phyloP scores from a whole-genome alignment of 805 yeast species.

The Wickerhamomyces subpelliculosus region DNA sequence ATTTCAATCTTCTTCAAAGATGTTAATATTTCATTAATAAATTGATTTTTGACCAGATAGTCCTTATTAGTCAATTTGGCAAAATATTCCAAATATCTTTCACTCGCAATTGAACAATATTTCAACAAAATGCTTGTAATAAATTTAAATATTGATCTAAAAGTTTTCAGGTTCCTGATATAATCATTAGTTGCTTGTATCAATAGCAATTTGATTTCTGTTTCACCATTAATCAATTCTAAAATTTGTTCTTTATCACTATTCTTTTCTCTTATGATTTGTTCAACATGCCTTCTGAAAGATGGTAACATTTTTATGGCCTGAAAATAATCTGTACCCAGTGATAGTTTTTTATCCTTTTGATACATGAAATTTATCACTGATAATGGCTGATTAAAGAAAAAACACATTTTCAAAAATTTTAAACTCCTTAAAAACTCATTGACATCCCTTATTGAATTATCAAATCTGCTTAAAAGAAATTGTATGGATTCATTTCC shows the following conservation, averaged over 20 bases:
- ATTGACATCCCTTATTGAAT: constrained; percentile 17
- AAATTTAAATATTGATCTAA: constrained; percentile 13
- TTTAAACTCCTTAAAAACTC: constrained; percentile 18
- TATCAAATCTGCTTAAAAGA: constrained; percentile 15
- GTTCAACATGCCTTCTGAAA: constrained; percentile 20
- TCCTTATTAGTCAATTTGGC: constrained; percentile 17
- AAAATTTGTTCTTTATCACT: no score
- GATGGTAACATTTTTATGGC: constrained; percentile 30
- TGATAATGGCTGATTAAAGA: constrained; percentile 17
- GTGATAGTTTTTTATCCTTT: neutral
- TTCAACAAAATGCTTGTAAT: constrained; percentile 12
- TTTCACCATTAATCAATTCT: constrained; percentile 16
- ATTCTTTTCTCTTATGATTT: no score
- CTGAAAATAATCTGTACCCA: constrained; percentile 10
- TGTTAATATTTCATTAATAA: constrained; percentile 16
- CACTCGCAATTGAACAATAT: constrained; percentile 7
- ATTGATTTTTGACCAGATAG: constrained; percentile 16
- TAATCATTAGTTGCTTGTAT: constrained; percentile 13
- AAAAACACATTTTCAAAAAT: constrained; percentile 19
- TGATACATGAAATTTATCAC: constrained; percentile 4
- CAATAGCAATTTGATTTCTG: constrained; percentile 7
- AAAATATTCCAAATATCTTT: constrained; percentile 16
- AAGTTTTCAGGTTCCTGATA: constrained; percentile 8
- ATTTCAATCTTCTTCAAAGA: constrained; percentile 7
- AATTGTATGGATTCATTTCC: constrained; percentile 15